Conservation (phyloP, 2,329 filamentous ascomycete genomes). For the Aspergillus brunneoviolaceus region DNA sequence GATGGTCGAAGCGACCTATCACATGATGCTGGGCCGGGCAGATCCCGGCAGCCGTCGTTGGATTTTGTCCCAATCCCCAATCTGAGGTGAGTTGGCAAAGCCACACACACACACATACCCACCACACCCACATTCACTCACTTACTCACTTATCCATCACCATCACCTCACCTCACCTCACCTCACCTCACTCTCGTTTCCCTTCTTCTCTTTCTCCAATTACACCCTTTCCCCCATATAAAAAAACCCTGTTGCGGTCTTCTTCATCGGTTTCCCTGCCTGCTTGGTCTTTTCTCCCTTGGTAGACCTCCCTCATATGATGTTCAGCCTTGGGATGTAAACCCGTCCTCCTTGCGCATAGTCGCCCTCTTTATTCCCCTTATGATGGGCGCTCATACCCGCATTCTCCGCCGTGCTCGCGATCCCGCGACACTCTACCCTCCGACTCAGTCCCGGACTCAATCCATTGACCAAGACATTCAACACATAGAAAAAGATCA, state of each 20-base stretch:
- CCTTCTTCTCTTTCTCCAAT: not conserved
- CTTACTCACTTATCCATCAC: not conserved
- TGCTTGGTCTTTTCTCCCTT: constrained; percentile 21
- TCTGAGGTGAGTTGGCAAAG: constrained; percentile 25
- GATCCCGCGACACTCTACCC: constrained; percentile 31
- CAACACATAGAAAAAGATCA: constrained; percentile 10
- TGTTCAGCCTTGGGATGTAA: constrained; percentile 28
- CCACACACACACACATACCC: not conserved
- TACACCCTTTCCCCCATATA: too few species aligned
- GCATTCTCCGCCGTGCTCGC: constrained; percentile 27
- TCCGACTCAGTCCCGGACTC: constrained; percentile 8
- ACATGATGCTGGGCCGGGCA: constrained; percentile 24
- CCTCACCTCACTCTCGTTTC: constrained; percentile 8
- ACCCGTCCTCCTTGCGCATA: constrained; percentile 21
- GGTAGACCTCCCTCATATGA: constrained; percentile 30
- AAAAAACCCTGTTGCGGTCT: constrained; percentile 6
- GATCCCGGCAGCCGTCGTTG: constrained; percentile 15
- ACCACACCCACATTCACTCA: too few species aligned
- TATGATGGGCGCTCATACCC: constrained; percentile 35
- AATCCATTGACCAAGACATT: not conserved
- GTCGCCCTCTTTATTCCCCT: constrained; percentile 21
- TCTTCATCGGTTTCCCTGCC: constrained; percentile 14
- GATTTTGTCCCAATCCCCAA: constrained; percentile 19
- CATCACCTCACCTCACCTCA: constrained; percentile 7
- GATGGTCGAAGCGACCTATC: constrained; percentile 21